phyloP scores from a whole-genome alignment of 2,329 filamentous ascomycete genomes.

The Chaetomium globosum region DNA sequence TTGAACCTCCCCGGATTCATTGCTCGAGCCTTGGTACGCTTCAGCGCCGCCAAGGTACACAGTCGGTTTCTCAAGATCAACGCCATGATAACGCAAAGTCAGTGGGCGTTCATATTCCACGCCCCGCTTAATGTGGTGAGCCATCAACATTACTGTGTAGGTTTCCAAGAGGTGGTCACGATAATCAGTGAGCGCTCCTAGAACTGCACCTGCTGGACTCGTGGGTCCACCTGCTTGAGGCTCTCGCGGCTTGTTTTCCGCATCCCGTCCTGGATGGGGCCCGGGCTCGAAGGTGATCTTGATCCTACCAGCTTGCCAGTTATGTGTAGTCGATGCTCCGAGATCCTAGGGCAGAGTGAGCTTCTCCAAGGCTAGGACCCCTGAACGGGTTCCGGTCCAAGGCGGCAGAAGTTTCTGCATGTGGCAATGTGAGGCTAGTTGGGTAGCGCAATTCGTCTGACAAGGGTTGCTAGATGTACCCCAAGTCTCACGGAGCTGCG shows the following conservation, averaged over 20 bases:
- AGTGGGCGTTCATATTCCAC: background rate
- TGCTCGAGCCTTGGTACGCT: conserved; percentile 20
- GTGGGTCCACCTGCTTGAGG: conserved; percentile 4
- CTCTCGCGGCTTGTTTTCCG: conserved; percentile 8
- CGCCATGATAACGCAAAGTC: background rate
- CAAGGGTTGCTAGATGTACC: conserved; percentile 24
- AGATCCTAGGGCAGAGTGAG: conserved; percentile 10
- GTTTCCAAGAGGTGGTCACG: background rate
- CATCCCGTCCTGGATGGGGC: background rate
- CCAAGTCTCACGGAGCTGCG: background rate
- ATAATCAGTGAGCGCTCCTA: background rate
- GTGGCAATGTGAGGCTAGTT: conserved; percentile 14
- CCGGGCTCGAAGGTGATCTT: background rate
- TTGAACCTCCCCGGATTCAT: conserved; percentile 22
- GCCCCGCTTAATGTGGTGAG: background rate
- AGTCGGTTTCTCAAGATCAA: background rate
- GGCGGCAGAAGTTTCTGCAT: conserved; percentile 32
- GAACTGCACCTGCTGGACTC: background rate
- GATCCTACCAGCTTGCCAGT: conserved; percentile 8
- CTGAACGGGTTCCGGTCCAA: conserved; percentile 31
- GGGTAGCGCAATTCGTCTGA: conserved; percentile 24
- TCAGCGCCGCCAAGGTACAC: background rate
- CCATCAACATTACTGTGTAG: no score
- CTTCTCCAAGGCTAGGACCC: conserved; percentile 15
- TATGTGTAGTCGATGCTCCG: conserved; percentile 17